Conservation (phyloP, 495 filamentous ascomycete species). For the Neurospora sp. region DNA sequence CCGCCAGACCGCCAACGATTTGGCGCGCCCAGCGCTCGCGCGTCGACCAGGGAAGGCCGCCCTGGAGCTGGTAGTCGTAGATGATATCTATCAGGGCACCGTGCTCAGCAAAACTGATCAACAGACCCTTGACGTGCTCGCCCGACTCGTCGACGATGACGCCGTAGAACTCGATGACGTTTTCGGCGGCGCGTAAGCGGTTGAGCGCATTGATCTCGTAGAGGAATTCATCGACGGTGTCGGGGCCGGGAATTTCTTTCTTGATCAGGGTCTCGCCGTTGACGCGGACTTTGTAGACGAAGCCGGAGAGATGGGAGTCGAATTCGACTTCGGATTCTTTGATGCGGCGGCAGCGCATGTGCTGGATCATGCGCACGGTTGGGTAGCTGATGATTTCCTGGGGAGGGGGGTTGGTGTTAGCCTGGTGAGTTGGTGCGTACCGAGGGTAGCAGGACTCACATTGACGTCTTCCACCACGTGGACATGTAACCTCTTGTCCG, state of each 20-base stretch:
- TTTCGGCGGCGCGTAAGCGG: constrained; percentile 57
- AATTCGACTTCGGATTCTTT: constrained; percentile 70
- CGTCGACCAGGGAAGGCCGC: constrained; percentile 52
- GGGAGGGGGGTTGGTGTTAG: constrained; percentile 9
- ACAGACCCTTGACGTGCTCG: constrained; percentile 71
- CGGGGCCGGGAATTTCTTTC: constrained; percentile 95
- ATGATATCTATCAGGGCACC: constrained; percentile 87
- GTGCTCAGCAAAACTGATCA: constrained; percentile 82
- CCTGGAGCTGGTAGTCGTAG: constrained; percentile 55
- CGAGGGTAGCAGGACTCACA: constrained; percentile 21
- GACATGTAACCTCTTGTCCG: constrained; percentile 81
- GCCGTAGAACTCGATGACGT: constrained; percentile 81
- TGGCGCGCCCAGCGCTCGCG: constrained; percentile 89
- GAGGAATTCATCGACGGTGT: constrained; percentile 92
- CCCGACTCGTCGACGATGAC: constrained; percentile 76
- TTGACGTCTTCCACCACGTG: constrained; percentile 98
- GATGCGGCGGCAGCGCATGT: constrained; percentile 58
- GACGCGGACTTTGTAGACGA: constrained; percentile 87
- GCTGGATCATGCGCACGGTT: constrained; percentile 59
- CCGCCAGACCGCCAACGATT: constrained; percentile 79
- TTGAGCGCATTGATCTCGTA: constrained; percentile 96
- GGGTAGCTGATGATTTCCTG: constrained; percentile 87
- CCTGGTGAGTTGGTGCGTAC: not conserved
- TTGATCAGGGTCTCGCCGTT: constrained; percentile 70
- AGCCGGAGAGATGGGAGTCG: constrained; percentile 87